Base-by-base conservation (phyloP, 495 filamentous ascomycete species). In the Sporormia fimetaria region DNA sequence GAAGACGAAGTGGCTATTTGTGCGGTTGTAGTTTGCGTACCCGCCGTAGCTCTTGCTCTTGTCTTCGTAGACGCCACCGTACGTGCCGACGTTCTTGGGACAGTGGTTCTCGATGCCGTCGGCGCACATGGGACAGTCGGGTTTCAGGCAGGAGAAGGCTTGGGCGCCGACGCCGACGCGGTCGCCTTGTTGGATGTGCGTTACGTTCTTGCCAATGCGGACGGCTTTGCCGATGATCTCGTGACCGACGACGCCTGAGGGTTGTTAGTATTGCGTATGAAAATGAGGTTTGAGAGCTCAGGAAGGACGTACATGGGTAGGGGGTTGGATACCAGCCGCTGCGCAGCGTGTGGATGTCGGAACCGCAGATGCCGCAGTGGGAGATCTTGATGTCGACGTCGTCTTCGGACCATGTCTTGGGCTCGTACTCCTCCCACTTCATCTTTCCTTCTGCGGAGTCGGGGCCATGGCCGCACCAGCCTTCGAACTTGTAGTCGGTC, bases 81-180 rank as follows among this genome's bases (percentile, higher is more conserved):
- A 94, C 0, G 85, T 93, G 25, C 64, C 67, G 21, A 73, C 66
- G 26, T 66, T 62, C 9, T 47, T 67, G 1, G 59, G 12, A 59
- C 85, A 94, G 57, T 88, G 78, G 36, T 74, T 68, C 54, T 86
- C 78, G 26, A 67, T 48, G 4, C 70, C 69, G 10, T 64, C 64
- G 3, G 68, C 55, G 58, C 85, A 90, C 25, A 76, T 75, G 21
- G 76, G 68, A 56, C 85, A 93, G 39, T 77, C 71, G 0, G 71
- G 54, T 28, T 67, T 63, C 20, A 75, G 65, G 64, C 86, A n/a
- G n/a, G n/a, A n/a, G n/a, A n/a, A n/a, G n/a, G n/a, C n/a, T n/a
- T 94, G 87, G 3, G 87, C 86, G 40, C 87, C 86, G 15, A 93
- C 71, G 29, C 87, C 87, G 23, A 90, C 83, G 25, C 84, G 75